Conservation (phyloP, 2,329 filamentous ascomycete species). For the Verticillium isaacii region DNA sequence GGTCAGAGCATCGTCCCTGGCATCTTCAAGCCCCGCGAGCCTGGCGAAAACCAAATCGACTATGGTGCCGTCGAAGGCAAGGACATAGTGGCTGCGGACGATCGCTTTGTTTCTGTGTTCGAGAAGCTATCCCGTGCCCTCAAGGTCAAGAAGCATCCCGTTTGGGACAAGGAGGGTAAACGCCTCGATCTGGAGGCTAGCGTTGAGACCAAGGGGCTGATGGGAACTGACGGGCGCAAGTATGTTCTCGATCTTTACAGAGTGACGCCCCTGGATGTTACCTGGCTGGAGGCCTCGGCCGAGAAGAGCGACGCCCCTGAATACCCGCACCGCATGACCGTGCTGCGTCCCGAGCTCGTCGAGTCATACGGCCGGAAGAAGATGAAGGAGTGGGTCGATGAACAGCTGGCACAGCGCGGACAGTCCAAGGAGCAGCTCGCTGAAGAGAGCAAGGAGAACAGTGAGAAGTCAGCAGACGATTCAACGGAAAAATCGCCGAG, state of each 20-base stretch:
- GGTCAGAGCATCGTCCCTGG: conserved; percentile 97
- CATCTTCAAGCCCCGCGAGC: conserved; percentile 97
- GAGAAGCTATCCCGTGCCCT: conserved; percentile 86
- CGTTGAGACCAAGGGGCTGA: conserved; percentile 95
- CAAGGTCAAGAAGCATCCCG: conserved; percentile 88
- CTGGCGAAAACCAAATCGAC: conserved; percentile 97
- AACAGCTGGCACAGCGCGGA: conserved; percentile 64
- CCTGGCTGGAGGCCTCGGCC: conserved; percentile 78
- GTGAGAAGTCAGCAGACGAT: conserved; percentile 1
- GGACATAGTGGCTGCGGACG: conserved; percentile 86
- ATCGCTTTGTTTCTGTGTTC: conserved; percentile 79
- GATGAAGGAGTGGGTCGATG: conserved; percentile 83
- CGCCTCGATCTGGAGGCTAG: conserved; percentile 90
- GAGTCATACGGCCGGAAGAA: conserved; percentile 80
- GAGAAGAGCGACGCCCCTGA: conserved; percentile 37
- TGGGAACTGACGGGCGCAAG: conserved; percentile 93
- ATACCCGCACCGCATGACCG: conserved; percentile 96
- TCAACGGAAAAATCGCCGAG: conserved; percentile 10
- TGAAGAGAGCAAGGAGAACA: conserved; percentile 20
- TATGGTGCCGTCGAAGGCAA: conserved; percentile 98
- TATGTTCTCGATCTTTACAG: conserved; percentile 97
- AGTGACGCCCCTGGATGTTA: conserved; percentile 84
- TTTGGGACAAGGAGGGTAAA: conserved; percentile 96
- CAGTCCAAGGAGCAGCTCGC: conserved; percentile 26
- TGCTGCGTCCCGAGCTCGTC: conserved; percentile 83